Evolutionary conservation across 108 stramenopile species (phyloP).

Genomic region (Nitzschia inconspicua): DNA sequence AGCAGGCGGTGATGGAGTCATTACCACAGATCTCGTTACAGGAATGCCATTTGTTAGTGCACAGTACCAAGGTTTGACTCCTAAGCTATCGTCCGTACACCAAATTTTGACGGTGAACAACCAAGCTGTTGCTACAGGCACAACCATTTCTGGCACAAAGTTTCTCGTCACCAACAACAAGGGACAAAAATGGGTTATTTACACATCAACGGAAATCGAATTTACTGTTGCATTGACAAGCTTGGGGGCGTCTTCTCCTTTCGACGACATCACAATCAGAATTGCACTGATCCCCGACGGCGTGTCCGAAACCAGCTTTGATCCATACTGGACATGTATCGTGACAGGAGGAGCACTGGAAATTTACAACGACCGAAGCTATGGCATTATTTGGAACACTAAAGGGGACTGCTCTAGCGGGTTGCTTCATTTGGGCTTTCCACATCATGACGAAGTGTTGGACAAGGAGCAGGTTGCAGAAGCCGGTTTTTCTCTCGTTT

Average conservation of each 20-base stretch:
- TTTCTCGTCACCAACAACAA: constrained; percentile 1
- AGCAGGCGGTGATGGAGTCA: background rate
- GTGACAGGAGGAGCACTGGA: background rate
- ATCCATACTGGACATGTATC: background rate
- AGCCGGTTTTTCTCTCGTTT: background rate
- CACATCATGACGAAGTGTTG: background rate
- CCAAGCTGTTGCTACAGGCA: background rate
- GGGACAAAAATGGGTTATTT: constrained; percentile 1
- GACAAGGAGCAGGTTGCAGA: background rate
- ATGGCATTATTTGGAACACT: constrained; percentile 2
- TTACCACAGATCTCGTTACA: background rate
- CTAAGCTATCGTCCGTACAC: background rate
- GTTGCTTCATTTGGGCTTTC: background rate
- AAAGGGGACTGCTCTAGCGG: background rate
- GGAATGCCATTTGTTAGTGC: constrained; percentile 11
- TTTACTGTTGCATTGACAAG: background rate
- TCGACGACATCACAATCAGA: background rate
- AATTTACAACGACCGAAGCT: background rate
- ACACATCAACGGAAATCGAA: background rate
- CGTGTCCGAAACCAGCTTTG: background rate
- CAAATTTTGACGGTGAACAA: background rate
- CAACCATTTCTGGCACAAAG: background rate
- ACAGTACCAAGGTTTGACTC: background rate
- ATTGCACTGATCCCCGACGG: background rate
- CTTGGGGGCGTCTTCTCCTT: background rate